Base-by-base conservation (phyloP, 1,284 basidiomycete genomes). In the Veloporphyrellus conicus region DNA sequence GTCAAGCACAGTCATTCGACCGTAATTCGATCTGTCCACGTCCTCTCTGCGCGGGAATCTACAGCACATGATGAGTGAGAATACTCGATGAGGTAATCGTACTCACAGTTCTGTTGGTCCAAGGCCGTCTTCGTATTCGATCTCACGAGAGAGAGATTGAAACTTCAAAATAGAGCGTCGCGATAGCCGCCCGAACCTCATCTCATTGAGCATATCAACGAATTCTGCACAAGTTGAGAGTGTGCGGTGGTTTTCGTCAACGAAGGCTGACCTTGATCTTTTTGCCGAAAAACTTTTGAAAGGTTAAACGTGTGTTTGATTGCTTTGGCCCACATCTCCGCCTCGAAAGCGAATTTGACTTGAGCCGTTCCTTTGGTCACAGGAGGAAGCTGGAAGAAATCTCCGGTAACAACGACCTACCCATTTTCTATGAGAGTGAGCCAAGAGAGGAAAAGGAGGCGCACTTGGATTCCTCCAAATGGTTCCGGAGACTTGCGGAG, bases 371-470 rank as follows among this genome's bases (percentile, higher is more conserved):
- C 69, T 54, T 69, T 72, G n/a, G 77, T 75, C 6, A 97, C 92
- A 0, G 94, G 94, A 1, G 94, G 94, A 2, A 97, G 77, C 69
- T 97, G 93, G 69, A 88, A 93, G 68, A 95, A 94, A 66, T 96
- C 93, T 15, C 93, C 93, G 8, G 87, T 91, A 36, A 93, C 74
- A 45, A 96, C 73, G 37, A 97, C 72, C 82, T 85, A 68, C 12
- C 34, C 39, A 27, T 48, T 31, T 47, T 34, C 40, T 8, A 34
- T 55, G 38, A 44, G 42, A 19, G 29, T 25, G 41, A 41, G 18
- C 16, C 41, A 33, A 43, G 27, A 27, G 15, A 37, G 23, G 34
- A 36, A 37, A 28, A 48, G 20, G 10, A 8, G 9, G 7, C 43
- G 74, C 71, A 94, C 81, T 75, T 94, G 84, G 20, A 95, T 92